These are phyloP conservation scores for Przewalskia tangutica DNA, from an alignment of 257 asterid species.

Conservation along the genomic window DNA sequence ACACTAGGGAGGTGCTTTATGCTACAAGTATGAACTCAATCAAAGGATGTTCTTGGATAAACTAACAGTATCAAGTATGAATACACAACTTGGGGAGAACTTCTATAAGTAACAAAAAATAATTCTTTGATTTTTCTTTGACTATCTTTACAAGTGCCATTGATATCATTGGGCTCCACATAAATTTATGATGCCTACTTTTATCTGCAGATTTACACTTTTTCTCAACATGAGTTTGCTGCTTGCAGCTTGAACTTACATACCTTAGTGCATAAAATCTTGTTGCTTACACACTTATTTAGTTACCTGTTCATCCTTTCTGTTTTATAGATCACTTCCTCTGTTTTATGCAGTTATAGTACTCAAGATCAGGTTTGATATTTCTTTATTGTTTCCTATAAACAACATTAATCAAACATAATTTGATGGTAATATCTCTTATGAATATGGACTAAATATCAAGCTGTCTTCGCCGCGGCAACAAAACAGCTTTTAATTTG, in stretches of 20 bases:
- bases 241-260: neutral
- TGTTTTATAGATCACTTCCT: neutral
- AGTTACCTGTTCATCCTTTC: neutral
- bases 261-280: neutral
- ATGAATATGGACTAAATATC: neutral
- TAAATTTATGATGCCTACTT: neutral
- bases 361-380: neutral
- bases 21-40: neutral
- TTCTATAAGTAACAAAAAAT: neutral
- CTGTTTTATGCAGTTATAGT: neutral
- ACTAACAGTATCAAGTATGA: neutral
- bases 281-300: neutral
- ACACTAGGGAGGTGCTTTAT: neutral
- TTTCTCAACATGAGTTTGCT: slow-evolving; percentile 1
- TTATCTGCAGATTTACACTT: neutral
- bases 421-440: neutral
- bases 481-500: neutral
- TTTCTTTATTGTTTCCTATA: neutral
- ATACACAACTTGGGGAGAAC: neutral
- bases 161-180: neutral
- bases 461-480: neutral
- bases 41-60: neutral
- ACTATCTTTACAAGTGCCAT: neutral
- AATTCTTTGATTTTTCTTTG: neutral
- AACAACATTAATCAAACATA: neutral